Base-by-base conservation (phyloP, 805 yeast genomes). In the Candida anglica region DNA sequence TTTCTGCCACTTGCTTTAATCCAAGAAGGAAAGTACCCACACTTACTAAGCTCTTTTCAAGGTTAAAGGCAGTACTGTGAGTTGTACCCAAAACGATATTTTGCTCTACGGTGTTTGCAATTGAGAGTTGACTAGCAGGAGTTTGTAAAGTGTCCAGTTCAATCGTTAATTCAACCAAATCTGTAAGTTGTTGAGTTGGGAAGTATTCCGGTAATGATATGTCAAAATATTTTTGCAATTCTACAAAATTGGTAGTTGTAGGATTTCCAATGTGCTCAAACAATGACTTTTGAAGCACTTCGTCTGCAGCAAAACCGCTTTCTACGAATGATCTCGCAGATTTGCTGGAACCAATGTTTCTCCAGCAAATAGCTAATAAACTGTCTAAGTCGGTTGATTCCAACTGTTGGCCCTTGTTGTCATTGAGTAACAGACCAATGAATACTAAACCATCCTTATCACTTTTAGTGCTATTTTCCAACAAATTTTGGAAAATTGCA, bases 101-200 rank as follows among this genome's bases (percentile, higher is more conserved):
- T 9, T 62, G 56, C 17, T 59, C 69, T 30, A 77, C 46, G 1
- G 76, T 66, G 43, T 74, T 75, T 0, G 76, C 70, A 17, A 75
- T 46, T 0, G 79, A 48, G 15, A 76, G 39, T n/a, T n/a, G n/a
- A n/a, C n/a, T n/a, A n/a, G n/a, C n/a, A n/a, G n/a, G n/a, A n/a
- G n/a, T n/a, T n/a, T n/a, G n/a, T n/a, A n/a, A n/a, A 26, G 63
- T 52, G 10, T 48, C 34, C 3, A 33, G 30, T n/a, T 43, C 29
- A 11, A 51, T 22, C n/a, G 32, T 29, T 11, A 33, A 15, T 8
- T 18, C 15, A 15, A 59, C 33, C 6, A 21, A 28, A 3, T 48
- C 46, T 0, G 48, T 43, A 1, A 77, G 48, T n/a, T 51, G 48
- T 0, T 52, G 39, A 3, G 50, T 21, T 5, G 61, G 52, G 10